Conservation (phyloP, 257 asterid species). For the Jacaranda mimosifolia region DNA sequence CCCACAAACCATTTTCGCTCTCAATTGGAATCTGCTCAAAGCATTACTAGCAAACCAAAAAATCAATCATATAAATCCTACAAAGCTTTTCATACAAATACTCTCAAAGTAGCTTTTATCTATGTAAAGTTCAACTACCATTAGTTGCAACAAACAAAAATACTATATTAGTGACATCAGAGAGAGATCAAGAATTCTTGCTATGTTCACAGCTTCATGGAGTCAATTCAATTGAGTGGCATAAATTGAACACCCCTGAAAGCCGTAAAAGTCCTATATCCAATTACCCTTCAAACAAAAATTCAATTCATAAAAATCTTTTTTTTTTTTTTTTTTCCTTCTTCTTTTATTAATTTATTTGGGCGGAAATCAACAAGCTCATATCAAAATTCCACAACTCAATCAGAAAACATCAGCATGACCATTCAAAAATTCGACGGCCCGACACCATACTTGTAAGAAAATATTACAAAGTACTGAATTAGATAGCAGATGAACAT, state of each 20-base stretch:
- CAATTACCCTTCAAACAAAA: background rate
- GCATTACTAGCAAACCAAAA: background rate
- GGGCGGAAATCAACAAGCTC: background rate
- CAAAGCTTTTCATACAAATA: background rate
- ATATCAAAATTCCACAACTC: slow-evolving; percentile 12
- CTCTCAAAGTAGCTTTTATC: background rate
- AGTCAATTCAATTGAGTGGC: background rate
- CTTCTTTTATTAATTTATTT: background rate
- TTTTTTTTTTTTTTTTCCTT: background rate
- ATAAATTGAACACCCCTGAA: background rate
- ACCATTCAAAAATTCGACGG: background rate
- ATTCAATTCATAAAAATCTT: background rate
- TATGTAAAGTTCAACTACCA: background rate
- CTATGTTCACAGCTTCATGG: slow-evolving; percentile 5
- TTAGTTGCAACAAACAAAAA: background rate
- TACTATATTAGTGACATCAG: background rate
- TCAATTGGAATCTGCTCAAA: slow-evolving; percentile 30
- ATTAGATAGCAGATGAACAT: background rate
- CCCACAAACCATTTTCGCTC: slow-evolving; percentile 37
- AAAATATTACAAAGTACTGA: background rate
- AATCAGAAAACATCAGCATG: slow-evolving; percentile 6
- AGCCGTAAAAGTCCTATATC: background rate
- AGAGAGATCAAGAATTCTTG: slow-evolving; percentile 26
- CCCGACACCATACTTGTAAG: background rate
- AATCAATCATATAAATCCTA: background rate